phyloP scores from a whole-genome alignment of 805 yeast species.

The Nadsonia fulvescens region DNA sequence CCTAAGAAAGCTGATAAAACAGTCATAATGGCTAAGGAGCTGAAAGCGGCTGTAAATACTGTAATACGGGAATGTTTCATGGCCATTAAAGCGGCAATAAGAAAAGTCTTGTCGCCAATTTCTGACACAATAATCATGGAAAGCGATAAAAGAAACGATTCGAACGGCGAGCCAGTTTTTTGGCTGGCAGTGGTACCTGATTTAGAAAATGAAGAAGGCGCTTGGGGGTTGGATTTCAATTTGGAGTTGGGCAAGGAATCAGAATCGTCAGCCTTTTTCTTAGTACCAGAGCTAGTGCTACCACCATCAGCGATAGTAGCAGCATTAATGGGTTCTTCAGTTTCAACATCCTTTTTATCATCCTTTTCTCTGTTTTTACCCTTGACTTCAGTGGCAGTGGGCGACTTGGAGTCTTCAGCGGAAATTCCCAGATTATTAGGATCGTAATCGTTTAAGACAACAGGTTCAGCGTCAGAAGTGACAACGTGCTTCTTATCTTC shows the following conservation, averaged over 20 bases:
- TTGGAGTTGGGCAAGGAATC: no score
- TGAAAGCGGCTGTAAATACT: conserved; percentile 78
- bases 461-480: conserved; percentile 15
- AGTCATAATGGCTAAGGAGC: conserved; percentile 81
- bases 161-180: conserved; percentile 8
- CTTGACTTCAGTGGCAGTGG: conserved; percentile 9
- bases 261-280: conserved; percentile 2
- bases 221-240: no score
- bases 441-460: conserved; percentile 20
- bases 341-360: conserved; percentile 5
- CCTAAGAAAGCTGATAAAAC: conserved; percentile 81
- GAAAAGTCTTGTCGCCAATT: conserved; percentile 92
- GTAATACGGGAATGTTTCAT: conserved; percentile 74
- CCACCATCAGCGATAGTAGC: not conserved
- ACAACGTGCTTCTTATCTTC: no score
- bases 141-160: conserved; percentile 60
- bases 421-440: conserved; percentile 12
- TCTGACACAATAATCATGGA: conserved; percentile 92
- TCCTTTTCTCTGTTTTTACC: conserved; percentile 6
- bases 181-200: no score
- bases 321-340: conserved; percentile 1
- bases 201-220: no score
- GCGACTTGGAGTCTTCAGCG: not conserved
- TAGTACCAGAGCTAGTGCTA: not conserved
- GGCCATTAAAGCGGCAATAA: conserved; percentile 95